Conservation (phyloP, 2,329 filamentous ascomycete species). For the Fusarium lateritium region DNA sequence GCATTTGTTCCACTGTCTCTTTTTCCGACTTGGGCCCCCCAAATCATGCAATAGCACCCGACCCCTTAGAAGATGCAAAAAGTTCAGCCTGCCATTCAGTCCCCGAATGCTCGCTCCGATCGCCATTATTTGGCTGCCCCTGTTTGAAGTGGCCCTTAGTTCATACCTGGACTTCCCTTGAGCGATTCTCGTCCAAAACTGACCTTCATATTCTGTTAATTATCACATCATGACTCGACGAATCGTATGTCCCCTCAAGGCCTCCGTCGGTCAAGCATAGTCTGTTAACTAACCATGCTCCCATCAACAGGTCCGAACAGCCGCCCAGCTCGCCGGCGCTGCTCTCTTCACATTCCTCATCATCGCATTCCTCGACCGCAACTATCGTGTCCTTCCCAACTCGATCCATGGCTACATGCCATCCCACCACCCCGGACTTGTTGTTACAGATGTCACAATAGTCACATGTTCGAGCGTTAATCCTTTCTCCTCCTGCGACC, state of each 20-base stretch:
- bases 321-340: slow-evolving; percentile 80
- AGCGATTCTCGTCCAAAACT: slow-evolving; percentile 1
- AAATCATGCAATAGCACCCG: slow-evolving; percentile 48
- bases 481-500: slow-evolving; percentile 80
- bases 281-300: slow-evolving; percentile 16
- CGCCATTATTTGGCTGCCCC: slow-evolving; percentile 31
- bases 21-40: slow-evolving; percentile 10
- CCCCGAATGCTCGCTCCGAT: slow-evolving; percentile 43
- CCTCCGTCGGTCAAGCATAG: background rate
- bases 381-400: slow-evolving; percentile 87
- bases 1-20: slow-evolving; percentile 3
- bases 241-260: slow-evolving; percentile 51
- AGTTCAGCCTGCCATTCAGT: slow-evolving; percentile 34
- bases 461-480: slow-evolving; percentile 83
- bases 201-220: slow-evolving; percentile 18
- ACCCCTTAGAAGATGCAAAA: slow-evolving; percentile 50
- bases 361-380: slow-evolving; percentile 87
- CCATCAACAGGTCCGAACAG: slow-evolving; percentile 70
- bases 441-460: slow-evolving; percentile 89
- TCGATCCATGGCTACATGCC: slow-evolving; percentile 90
- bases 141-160: slow-evolving; percentile 38
- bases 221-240: slow-evolving; percentile 55
- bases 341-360: slow-evolving; percentile 77
- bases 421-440: slow-evolving; percentile 84
- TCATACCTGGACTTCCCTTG: slow-evolving; percentile 10